Evolutionary conservation across 306 rosid genomes (phyloP), one percentile per base, ranked within the genome.

Genomic region (Vigna angularis): DNA sequence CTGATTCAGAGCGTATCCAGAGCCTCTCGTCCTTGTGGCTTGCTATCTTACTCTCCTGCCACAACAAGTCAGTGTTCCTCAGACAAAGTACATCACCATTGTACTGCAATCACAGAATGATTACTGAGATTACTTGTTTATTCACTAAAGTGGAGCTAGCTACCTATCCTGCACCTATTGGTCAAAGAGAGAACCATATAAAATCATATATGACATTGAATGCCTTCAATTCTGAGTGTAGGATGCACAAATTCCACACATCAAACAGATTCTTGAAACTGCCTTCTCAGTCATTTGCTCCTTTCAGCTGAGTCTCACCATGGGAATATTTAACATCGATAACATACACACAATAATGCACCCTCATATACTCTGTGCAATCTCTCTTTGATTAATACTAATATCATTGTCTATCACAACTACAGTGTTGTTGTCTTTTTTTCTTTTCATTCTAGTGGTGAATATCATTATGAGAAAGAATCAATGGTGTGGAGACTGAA

Each of bases 1-100:
- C 30, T 73, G 70, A 65, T 70, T 73, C 79, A 80, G 78, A 79
- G 72, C 24, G 75, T 76, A 66, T 66, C 66, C 66, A 71, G 83
- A 72, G 77, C 20, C 77, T 49, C 65, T 66, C 30, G 72, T 64
- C 70, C 50, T 67, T 45, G 44, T 77, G 67, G 72, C 44, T 59
- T 59, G 56, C 63, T 69, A 78, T 78, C 78, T 79, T 61, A 59
- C 76, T 59, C 64, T 3, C 44, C 83, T 79, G 78, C 30, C 28
- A 45, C 69, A 57, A 30, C 4, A 44, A 70, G 77, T 79, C 77
- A 79, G 82, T 59, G 65, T 17, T 61, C 15, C 10, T 70, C 83
- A 59, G 77, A 65, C 62, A 72, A 80, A 64, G 78, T 66, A 80
- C 79, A 73, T 44, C 30, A 47, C 63, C 67, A 72, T 72, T 64